Conservation (phyloP, 306 rosid species). For the Vigna hirtella region DNA sequence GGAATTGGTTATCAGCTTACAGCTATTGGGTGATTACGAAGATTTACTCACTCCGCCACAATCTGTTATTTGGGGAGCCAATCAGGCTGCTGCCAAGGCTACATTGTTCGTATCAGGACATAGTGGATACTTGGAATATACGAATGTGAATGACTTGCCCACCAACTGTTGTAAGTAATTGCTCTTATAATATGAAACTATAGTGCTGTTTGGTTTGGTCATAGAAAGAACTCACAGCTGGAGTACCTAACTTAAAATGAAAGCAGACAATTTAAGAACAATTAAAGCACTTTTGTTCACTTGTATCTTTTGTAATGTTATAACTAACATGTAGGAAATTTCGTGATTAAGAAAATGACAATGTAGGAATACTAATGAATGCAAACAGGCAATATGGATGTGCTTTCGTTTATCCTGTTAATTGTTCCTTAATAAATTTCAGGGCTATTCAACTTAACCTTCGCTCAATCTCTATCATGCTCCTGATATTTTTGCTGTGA, state of each 20-base stretch:
- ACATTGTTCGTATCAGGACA: slow-evolving; percentile 73
- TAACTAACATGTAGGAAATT: slow-evolving; percentile 32
- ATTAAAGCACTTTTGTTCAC: neutral
- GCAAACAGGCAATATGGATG: slow-evolving; percentile 21
- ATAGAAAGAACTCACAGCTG: slow-evolving; percentile 32
- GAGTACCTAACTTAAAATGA: slow-evolving; percentile 22
- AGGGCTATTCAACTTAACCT: slow-evolving; percentile 19
- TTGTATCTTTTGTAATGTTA: slow-evolving; percentile 8
- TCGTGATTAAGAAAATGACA: slow-evolving; percentile 10
- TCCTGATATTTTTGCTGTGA: slow-evolving; percentile 36
- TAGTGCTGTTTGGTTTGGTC: slow-evolving; percentile 34
- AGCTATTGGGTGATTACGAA: slow-evolving; percentile 79
- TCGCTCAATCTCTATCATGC: slow-evolving; percentile 22
- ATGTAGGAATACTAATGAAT: slow-evolving; percentile 11
- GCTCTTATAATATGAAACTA: slow-evolving; percentile 34
- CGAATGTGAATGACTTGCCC: slow-evolving; percentile 78
- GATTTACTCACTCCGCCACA: slow-evolving; percentile 79
- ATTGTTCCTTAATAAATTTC: slow-evolving; percentile 25
- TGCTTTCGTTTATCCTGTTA: slow-evolving; percentile 27
- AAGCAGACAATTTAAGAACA: slow-evolving; percentile 17
- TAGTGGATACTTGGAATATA: slow-evolving; percentile 67
- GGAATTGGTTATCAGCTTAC: slow-evolving; percentile 81
- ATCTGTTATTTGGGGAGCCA: slow-evolving; percentile 66
- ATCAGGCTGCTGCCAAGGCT: slow-evolving; percentile 97
- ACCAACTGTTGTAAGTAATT: slow-evolving; percentile 76